Conservation (phyloP, 345 rosid genomes). For the Acer negundo region DNA sequence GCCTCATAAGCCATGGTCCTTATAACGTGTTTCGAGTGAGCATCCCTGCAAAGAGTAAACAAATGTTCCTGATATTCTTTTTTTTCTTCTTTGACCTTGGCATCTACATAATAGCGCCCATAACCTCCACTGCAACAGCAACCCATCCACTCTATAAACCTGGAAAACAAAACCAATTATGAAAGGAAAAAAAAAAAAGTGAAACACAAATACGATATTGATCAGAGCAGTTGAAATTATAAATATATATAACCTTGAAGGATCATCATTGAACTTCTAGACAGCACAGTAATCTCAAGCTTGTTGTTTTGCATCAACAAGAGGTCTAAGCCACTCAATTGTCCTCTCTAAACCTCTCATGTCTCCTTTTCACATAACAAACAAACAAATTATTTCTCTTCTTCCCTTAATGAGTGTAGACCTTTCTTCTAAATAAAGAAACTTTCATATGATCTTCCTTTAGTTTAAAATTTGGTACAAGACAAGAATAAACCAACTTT, state of each 20-base stretch:
- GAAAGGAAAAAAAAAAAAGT: background rate
- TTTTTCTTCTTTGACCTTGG: conserved; percentile 37
- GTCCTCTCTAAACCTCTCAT: conserved; percentile 55
- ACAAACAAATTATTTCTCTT: background rate
- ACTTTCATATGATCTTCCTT: conserved; percentile 20
- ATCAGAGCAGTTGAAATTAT: background rate
- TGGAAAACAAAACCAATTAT: conserved; percentile 17
- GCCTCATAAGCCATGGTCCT: conserved; percentile 64
- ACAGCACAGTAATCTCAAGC: conserved; percentile 81
- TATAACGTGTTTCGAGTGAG: conserved; percentile 39
- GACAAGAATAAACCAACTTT: too few species aligned
- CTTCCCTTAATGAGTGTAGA: background rate
- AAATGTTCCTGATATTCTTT: conserved; percentile 20
- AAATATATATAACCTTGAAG: conserved; percentile 52
- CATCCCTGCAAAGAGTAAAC: conserved; percentile 61
- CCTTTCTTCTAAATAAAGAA: conserved; percentile 6
- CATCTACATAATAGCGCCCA: background rate
- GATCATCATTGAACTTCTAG: conserved; percentile 81
- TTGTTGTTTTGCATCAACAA: conserved; percentile 49
- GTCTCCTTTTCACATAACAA: conserved; percentile 22
- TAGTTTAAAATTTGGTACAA: too few species aligned
- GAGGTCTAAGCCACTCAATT: conserved; percentile 70
- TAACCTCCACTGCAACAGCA: conserved; percentile 71
- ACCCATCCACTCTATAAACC: conserved; percentile 80
- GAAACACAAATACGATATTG: background rate